Evolutionary conservation across 768 basidiomycete genomes (phyloP).

Genomic region (Amanita rimosa): DNA sequence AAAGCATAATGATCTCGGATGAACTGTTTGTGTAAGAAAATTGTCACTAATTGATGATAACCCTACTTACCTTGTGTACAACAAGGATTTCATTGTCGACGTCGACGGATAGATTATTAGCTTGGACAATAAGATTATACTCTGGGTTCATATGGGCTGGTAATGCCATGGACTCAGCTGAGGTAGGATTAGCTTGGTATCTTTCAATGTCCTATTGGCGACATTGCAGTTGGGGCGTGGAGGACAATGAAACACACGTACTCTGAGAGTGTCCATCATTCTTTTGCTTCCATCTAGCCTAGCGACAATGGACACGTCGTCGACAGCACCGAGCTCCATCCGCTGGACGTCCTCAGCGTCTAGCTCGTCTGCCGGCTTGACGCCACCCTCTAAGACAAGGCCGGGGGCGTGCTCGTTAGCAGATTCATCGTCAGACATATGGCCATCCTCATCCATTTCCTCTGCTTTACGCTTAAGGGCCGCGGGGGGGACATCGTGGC

Average conservation of each 20-base stretch:
- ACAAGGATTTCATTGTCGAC: slow-evolving; percentile 96
- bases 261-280: slow-evolving; percentile 82
- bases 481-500: slow-evolving; percentile 23
- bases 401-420: slow-evolving; percentile 37
- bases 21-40: slow-evolving; percentile 42
- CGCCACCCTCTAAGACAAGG: slow-evolving; percentile 76
- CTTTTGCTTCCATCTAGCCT: slow-evolving; percentile 81
- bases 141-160: slow-evolving; percentile 88
- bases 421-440: slow-evolving; percentile 44
- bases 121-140: slow-evolving; percentile 92
- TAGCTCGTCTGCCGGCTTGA: slow-evolving; percentile 91
- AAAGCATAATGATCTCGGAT: slow-evolving; percentile 95
- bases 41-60: slow-evolving; percentile 8
- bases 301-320: slow-evolving; percentile 82
- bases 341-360: slow-evolving; percentile 89
- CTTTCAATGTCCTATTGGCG: slow-evolving; percentile 72
- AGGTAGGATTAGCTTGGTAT: slow-evolving; percentile 70
- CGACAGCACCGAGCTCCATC: slow-evolving; percentile 81
- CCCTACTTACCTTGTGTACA: slow-evolving; percentile 72
- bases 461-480: slow-evolving; percentile 57
- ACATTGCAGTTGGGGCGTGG: background rate
- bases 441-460: slow-evolving; percentile 31
- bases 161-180: slow-evolving; percentile 65
- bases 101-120: slow-evolving; percentile 97
- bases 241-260: slow-evolving; percentile 14